phyloP scores from a whole-genome alignment of 2,329 filamentous ascomycete genomes.

The Aspergillus bombycis region DNA sequence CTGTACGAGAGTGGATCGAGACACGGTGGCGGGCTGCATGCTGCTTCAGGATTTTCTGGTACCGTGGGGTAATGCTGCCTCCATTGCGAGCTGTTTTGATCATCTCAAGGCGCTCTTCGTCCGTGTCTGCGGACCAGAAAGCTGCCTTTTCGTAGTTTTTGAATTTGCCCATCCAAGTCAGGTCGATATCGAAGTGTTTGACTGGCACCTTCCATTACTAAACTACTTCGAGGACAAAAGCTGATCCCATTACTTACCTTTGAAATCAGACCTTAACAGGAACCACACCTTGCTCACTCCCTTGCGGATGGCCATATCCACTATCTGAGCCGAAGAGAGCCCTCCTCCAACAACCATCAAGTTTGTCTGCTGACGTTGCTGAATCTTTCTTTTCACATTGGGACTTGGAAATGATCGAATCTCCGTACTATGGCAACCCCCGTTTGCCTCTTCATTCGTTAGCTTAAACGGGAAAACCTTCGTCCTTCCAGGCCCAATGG shows the following conservation, averaged over 20 bases:
- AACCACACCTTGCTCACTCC: slow-evolving; percentile 71
- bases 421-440: slow-evolving; percentile 67
- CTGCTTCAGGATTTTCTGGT: slow-evolving; percentile 66
- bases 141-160: slow-evolving; percentile 74
- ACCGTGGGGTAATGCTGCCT: slow-evolving; percentile 74
- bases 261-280: slow-evolving; percentile 62
- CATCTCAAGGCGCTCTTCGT: slow-evolving; percentile 69
- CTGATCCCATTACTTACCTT: slow-evolving; percentile 40
- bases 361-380: slow-evolving; percentile 56
- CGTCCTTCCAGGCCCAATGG: slow-evolving; percentile 68
- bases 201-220: slow-evolving; percentile 39
- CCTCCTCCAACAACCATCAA: slow-evolving; percentile 75
- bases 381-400: slow-evolving; percentile 57
- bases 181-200: slow-evolving; percentile 77
- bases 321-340: slow-evolving; percentile 73
- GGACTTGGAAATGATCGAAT: slow-evolving; percentile 62
- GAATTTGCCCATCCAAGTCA: slow-evolving; percentile 82
- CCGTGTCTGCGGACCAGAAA: slow-evolving; percentile 76
- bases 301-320: slow-evolving; percentile 65
- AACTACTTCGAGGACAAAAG: neutral
- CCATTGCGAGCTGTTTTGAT: slow-evolving; percentile 69
- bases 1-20: slow-evolving; percentile 61
- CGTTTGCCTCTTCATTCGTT: slow-evolving; percentile 46
- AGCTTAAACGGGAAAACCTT: slow-evolving; percentile 53
- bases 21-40: slow-evolving; percentile 59